Evolutionary conservation across 1,284 basidiomycete species (phyloP).

Genomic region (Ustilago shanxiensis): DNA sequence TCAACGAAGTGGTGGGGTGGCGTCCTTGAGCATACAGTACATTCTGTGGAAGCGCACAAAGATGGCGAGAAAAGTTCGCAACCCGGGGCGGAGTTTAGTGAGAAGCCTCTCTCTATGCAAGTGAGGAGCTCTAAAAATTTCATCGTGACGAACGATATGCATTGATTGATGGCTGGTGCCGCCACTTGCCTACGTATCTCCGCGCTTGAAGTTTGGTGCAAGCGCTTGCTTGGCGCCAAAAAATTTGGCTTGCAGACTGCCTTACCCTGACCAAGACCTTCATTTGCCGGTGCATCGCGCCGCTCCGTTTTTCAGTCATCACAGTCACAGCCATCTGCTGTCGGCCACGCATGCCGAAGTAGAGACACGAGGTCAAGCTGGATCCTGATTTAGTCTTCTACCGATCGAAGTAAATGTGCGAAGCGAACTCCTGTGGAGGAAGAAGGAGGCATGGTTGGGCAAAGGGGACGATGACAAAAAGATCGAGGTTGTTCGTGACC

Average conservation of each 20-base stretch:
- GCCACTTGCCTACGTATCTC: neutral
- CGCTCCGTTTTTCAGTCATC: neutral
- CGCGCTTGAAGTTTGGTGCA: neutral
- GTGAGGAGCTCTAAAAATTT: slow-evolving; percentile 1
- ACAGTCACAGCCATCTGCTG: neutral
- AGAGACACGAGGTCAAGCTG: neutral
- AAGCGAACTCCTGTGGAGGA: slow-evolving; percentile 4
- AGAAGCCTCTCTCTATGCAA: slow-evolving; percentile 3
- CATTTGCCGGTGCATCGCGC: slow-evolving; percentile 5
- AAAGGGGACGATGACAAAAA: neutral
- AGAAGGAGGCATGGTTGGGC: neutral
- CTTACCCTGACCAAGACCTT: neutral
- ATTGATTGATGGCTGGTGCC: slow-evolving; percentile 3
- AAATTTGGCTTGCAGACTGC: neutral
- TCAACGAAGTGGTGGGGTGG: neutral
- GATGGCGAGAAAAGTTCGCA: neutral
- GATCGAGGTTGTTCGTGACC: neutral
- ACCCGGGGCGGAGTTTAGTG: slow-evolving; percentile 2
- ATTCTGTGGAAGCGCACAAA: neutral
- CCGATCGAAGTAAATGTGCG: neutral
- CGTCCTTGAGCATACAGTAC: slow-evolving; percentile 2
- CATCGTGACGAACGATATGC: slow-evolving; percentile 8
- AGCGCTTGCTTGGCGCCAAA: slow-evolving; percentile 1
- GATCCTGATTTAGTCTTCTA: neutral
- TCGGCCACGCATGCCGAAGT: neutral